A percentile compares a stretch with the other conserved stretches of the same genome.
These are phyloP conservation scores for Epichloe typhina DNA, from an alignment of 2,329 filamentous ascomycete species.

Conservation along the genomic window DNA sequence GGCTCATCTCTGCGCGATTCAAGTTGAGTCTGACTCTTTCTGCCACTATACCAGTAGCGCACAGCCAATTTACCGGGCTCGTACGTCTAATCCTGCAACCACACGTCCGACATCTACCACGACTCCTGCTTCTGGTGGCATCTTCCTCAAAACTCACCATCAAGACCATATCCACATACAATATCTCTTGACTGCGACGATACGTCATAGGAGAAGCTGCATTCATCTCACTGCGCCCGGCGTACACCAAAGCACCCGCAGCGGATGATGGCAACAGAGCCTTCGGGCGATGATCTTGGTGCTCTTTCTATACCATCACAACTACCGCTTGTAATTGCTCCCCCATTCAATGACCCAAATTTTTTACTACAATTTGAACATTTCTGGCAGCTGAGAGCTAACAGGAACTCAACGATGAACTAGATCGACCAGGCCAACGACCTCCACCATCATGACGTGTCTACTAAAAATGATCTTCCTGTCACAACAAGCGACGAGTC, in stretches of 20 bases:
- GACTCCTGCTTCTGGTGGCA: background rate
- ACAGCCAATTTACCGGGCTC: background rate
- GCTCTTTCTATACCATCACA: slow-evolving; percentile 38
- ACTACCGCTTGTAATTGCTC: slow-evolving; percentile 27
- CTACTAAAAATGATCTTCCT: slow-evolving; percentile 34
- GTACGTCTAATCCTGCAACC: background rate
- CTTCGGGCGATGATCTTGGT: slow-evolving; percentile 38
- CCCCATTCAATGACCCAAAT: background rate
- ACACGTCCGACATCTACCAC: background rate
- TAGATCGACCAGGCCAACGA: slow-evolving; percentile 28
- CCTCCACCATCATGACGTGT: slow-evolving; percentile 28
- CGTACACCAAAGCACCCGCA: slow-evolving; percentile 13
- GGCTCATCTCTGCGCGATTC: background rate
- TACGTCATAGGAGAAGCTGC: slow-evolving; percentile 2
- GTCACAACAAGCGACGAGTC: slow-evolving; percentile 32
- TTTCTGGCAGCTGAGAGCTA: background rate
- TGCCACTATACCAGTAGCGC: background rate
- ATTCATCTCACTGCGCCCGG: slow-evolving; percentile 18
- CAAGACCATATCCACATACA: background rate
- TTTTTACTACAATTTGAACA: background rate
- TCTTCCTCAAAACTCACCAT: background rate
- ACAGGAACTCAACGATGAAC: background rate
- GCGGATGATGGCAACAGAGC: slow-evolving; percentile 54
- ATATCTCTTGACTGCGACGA: slow-evolving; percentile 8
- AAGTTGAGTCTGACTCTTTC: background rate